Evolutionary conservation across 148 eudicot genomes (phyloP), one percentile per base, ranked within the genome.

Genomic region (Cornus kousa): DNA sequence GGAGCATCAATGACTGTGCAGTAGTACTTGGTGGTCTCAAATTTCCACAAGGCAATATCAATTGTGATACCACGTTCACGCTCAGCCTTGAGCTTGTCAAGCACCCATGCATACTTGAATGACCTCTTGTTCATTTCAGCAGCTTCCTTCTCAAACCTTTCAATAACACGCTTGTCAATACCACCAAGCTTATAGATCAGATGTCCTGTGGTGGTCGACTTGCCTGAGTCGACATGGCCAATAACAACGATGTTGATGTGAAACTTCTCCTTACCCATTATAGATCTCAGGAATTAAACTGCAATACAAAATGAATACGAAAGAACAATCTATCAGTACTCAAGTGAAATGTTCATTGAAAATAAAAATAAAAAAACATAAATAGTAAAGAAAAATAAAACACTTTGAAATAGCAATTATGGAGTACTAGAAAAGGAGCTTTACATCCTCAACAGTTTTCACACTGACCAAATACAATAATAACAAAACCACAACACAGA

Each of bases 141-240:
- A 74, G 87, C 87, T n/a, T 85, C 84, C 78, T 85, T 78, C 84
- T 85, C 87, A 12, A 85, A 81, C 74, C 84, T 85, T 60, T 85
- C 84, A 62, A 85, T 85, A 1, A 81, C 87, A 78, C 84, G 80
- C 84, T 81, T 85, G 82, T 85, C 82, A 68, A 85, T 85, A 65
- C 87, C 87, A 23, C 87, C 84, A 75, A 85, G 80, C 87, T 85
- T 85, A 77, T 85, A 85, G 87, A 85, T 85, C 81, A 84, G 75
- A 67, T 84, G 82, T 1, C 84, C 84, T 1, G 79, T 84, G 69
- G 84, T 84, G 79, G 87, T 84, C 14, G 84, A 84, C 73, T 81
- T 84, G 6, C 86, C 86, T 40, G 86, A 83, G 80, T 83, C 78
- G 78, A 84, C 84, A 53, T 84, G 87, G 72, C 87, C 87, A 69